Evolutionary conservation across 2,329 filamentous ascomycete genomes (phyloP), one percentile per base, ranked within the genome.

Genomic region (Coniochaeta sp.): DNA sequence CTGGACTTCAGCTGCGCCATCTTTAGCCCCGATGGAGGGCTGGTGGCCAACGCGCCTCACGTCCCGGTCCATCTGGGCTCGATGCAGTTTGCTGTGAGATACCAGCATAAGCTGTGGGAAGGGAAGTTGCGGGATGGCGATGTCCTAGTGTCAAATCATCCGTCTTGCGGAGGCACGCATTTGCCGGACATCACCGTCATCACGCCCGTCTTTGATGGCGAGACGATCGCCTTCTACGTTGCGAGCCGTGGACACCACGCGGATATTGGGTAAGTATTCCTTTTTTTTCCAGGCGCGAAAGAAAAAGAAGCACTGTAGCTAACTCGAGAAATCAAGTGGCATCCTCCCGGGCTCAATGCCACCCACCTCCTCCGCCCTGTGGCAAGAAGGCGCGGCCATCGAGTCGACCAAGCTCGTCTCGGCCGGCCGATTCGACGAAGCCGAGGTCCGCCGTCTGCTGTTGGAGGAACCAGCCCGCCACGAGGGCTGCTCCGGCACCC

Each of bases 1-100:
- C 76, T 90, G 4, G 87, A 90, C 67, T 90, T 89, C 68, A 89
- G 86, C 12, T 90, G 87, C 64, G 87, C 87, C 3, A 72, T 90
- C 0, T 90, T 90, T 66, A 87, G 89, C 61, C 80, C 83, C 0
- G 82, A 85, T 34, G 87, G 87, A 16, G 86, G 85, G 0, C 75
- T 90, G 1, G 87, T 89, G 2, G 86, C 86, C 1, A 89, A 89
- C 69, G 80, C 73, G 3, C 73, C 73, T 1, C 73, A 77, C 58
- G 72, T 77, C 0, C 75, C 75, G 0, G 72, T 75, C 9, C 74
- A 76, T 58, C 67, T 77, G 1, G 75, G 75, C 1, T 71, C 68
- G 14, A 77, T 77, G 75, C 71, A 73, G 50, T 74, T 73, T 58
- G 73, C 73, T 1, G 71, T 77, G 1, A 66, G 69, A 12, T 73